A percentile compares a stretch with the other conserved stretches of the same genome.
Evolutionary conservation across 768 basidiomycete genomes (phyloP).

Genomic region (Mycena indigotica): DNA sequence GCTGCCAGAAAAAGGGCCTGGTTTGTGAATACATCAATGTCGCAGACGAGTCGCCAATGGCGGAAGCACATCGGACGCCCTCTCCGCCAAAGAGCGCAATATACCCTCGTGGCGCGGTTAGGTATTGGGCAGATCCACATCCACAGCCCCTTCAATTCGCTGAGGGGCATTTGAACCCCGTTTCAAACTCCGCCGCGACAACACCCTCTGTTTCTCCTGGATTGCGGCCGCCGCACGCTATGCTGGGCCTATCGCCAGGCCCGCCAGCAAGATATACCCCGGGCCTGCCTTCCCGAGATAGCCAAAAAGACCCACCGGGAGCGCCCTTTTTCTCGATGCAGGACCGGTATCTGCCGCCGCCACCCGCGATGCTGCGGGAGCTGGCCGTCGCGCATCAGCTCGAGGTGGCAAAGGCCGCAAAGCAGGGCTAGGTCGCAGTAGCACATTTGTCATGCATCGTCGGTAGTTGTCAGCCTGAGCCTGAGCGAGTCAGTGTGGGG

Average conservation of each 20-base stretch:
- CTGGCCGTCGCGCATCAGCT: no score
- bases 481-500: no score
- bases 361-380: conserved; percentile 1
- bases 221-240: neutral
- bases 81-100: neutral
- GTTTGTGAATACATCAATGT: neutral
- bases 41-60: neutral
- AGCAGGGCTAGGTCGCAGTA: no score
- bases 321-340: neutral
- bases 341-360: neutral
- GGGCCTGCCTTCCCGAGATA: neutral
- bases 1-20: neutral
- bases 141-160: neutral
- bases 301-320: neutral
- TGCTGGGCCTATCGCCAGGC: neutral
- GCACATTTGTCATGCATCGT: no score
- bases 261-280: neutral
- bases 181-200: neutral
- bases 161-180: neutral
- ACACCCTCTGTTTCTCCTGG: neutral
- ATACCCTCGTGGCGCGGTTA: neutral
- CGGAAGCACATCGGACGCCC: neutral
- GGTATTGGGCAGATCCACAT: neutral
- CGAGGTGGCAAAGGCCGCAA: no score
- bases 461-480: no score